Conservation (phyloP, 306 rosid species). For the Clitoria ternatea region DNA sequence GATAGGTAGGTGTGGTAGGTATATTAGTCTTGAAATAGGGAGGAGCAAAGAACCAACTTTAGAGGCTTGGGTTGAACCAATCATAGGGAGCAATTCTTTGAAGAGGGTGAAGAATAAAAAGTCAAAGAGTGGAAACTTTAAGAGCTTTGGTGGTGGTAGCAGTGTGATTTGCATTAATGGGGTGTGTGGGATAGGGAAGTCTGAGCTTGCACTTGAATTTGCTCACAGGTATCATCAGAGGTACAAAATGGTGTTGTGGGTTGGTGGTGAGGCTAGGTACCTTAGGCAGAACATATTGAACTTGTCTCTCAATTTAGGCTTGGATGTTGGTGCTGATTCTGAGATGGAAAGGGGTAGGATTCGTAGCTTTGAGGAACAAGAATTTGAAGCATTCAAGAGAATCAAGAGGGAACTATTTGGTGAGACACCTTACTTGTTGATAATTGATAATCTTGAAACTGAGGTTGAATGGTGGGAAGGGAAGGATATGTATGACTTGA, state of each 20-base stretch:
- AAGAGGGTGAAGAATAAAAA: constrained; percentile 65
- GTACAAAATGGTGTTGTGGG: constrained; percentile 88
- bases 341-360: constrained; percentile 72
- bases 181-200: constrained; percentile 75
- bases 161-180: constrained; percentile 77
- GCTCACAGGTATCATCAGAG: constrained; percentile 66
- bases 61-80: constrained; percentile 71
- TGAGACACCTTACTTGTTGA: constrained; percentile 71
- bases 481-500: constrained; percentile 66
- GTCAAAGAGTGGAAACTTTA: constrained; percentile 55
- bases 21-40: constrained; percentile 62
- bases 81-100: constrained; percentile 44
- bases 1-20: constrained; percentile 47
- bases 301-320: constrained; percentile 56
- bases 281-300: constrained; percentile 75
- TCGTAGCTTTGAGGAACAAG: constrained; percentile 90
- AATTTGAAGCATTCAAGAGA: constrained; percentile 77
- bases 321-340: constrained; percentile 77
- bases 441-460: constrained; percentile 83
- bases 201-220: constrained; percentile 77
- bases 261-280: constrained; percentile 78
- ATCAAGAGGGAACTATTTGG: constrained; percentile 78
- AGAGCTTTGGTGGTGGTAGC: constrained; percentile 49
- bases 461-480: constrained; percentile 92
- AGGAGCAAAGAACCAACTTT: constrained; percentile 60